Conservation (phyloP, 192 early-diverging fungal species). For the Coemansia sp. region DNA sequence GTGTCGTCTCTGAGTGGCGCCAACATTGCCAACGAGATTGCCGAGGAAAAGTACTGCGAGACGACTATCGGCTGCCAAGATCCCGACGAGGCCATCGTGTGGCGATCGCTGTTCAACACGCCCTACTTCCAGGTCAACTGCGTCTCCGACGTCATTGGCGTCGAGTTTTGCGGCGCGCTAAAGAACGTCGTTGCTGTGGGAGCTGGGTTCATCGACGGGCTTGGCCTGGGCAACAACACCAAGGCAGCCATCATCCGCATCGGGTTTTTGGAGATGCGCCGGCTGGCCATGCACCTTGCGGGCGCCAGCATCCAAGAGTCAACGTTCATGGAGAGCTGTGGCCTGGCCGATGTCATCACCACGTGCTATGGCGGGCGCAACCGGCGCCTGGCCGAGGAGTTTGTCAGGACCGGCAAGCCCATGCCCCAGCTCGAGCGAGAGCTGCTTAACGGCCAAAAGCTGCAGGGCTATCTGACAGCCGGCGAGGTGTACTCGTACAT, state of each 20-base stretch:
- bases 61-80: slow-evolving; percentile 86
- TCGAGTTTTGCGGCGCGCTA: slow-evolving; percentile 96
- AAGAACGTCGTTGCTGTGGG: slow-evolving; percentile 99
- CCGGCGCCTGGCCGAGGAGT: slow-evolving; percentile 89
- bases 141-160: slow-evolving; percentile 86
- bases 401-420: slow-evolving; percentile 89
- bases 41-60: slow-evolving; percentile 93
- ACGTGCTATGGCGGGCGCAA: slow-evolving; percentile 98
- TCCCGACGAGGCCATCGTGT: slow-evolving; percentile 74
- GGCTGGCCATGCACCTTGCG: slow-evolving; percentile 85
- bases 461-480: slow-evolving; percentile 94
- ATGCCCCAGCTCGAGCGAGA: slow-evolving; percentile 92
- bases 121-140: slow-evolving; percentile 88
- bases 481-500: slow-evolving; percentile 86
- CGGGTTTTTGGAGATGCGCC: slow-evolving; percentile 95
- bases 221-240: slow-evolving; percentile 92
- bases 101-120: slow-evolving; percentile 83
- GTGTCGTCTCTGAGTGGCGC: slow-evolving; percentile 91
- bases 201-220: slow-evolving; percentile 93
- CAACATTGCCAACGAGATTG: slow-evolving; percentile 97
- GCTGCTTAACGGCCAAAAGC: slow-evolving; percentile 95
- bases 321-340: slow-evolving; percentile 98
- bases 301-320: slow-evolving; percentile 80
- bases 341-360: slow-evolving; percentile 95
- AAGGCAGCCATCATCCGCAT: slow-evolving; percentile 98